Conservation (phyloP, 2,329 filamentous ascomycete genomes). For the Colletotrichum sp. region DNA sequence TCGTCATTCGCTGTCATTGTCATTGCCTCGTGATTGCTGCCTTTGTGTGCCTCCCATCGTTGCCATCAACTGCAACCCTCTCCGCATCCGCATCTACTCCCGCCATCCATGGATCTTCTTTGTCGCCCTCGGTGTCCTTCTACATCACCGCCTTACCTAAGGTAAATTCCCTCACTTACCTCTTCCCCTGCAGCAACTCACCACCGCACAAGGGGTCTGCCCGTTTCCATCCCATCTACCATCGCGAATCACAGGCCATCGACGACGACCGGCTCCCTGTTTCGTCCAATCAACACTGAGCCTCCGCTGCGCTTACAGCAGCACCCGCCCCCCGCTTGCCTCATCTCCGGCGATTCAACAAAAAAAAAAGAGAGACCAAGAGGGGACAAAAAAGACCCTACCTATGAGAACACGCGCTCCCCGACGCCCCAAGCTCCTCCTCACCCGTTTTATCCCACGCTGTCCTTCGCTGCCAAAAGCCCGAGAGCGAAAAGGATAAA, state of each 20-base stretch:
- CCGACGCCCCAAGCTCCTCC: slow-evolving; percentile 16
- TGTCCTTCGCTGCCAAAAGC: neutral
- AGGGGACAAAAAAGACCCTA: neutral
- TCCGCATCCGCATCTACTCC: neutral
- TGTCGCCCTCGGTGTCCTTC: neutral
- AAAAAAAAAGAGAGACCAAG: neutral
- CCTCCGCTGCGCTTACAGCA: neutral
- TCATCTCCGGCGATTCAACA: slow-evolving; percentile 17
- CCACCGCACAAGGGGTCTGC: neutral
- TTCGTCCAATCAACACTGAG: neutral
- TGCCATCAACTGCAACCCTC: neutral
- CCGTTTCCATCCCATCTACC: neutral
- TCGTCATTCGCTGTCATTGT: neutral
- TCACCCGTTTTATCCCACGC: neutral
- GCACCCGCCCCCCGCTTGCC: neutral
- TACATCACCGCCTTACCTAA: neutral
- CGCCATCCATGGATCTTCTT: neutral
- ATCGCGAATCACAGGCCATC: neutral
- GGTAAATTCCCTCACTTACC: neutral
- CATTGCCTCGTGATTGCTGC: neutral
- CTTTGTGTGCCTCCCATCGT: neutral
- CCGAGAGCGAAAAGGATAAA: neutral
- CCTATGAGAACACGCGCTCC: slow-evolving; percentile 2
- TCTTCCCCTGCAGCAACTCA: slow-evolving; percentile 5
- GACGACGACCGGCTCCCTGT: neutral